These are phyloP conservation scores for Boletus semigastroideus DNA, from an alignment of 1,284 basidiomycete species.

Conservation along the genomic window DNA sequence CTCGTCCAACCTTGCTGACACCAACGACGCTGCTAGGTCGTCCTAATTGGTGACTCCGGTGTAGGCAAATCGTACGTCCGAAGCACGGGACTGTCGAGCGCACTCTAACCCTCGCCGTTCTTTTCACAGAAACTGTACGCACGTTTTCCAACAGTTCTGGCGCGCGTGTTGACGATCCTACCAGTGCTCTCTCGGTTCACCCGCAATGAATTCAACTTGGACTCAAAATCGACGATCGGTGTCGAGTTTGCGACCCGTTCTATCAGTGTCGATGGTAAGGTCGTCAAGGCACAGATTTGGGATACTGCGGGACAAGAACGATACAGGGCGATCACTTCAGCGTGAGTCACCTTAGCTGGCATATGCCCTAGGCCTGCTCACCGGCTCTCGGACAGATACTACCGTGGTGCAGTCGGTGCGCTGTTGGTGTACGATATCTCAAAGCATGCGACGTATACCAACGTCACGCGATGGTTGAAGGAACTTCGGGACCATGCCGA, in stretches of 20 bases:
- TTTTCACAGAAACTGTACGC: slow-evolving; percentile 27
- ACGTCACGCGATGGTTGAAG: slow-evolving; percentile 98
- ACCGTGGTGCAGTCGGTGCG: slow-evolving; percentile 95
- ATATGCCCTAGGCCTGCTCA: slow-evolving; percentile 7
- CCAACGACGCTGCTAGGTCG: slow-evolving; percentile 57
- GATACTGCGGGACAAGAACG: slow-evolving; percentile 99
- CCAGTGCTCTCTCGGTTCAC: slow-evolving; percentile 93
- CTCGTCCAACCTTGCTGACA: not conserved
- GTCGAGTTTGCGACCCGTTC: slow-evolving; percentile 99
- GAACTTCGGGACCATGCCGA: slow-evolving; percentile 95
- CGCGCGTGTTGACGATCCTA: slow-evolving; percentile 9
- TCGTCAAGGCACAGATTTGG: slow-evolving; percentile 99
- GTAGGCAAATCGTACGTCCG: slow-evolving; percentile 91
- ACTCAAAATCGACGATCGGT: slow-evolving; percentile 98
- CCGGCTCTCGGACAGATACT: slow-evolving; percentile 66
- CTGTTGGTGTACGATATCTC: slow-evolving; percentile 93
- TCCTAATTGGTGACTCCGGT: slow-evolving; percentile 98
- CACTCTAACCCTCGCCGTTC: slow-evolving; percentile 1
- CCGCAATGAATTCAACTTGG: slow-evolving; percentile 98
- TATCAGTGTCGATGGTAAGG: slow-evolving; percentile 94
- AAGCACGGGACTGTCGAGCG: not conserved
- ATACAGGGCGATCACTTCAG: slow-evolving; percentile 98
- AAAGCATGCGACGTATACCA: slow-evolving; percentile 94
- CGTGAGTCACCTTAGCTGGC: slow-evolving; percentile 50
- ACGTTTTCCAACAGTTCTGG: not conserved